phyloP scores from a whole-genome alignment of 2,329 filamentous ascomycete genomes.

The Fusarium mangiferae region DNA sequence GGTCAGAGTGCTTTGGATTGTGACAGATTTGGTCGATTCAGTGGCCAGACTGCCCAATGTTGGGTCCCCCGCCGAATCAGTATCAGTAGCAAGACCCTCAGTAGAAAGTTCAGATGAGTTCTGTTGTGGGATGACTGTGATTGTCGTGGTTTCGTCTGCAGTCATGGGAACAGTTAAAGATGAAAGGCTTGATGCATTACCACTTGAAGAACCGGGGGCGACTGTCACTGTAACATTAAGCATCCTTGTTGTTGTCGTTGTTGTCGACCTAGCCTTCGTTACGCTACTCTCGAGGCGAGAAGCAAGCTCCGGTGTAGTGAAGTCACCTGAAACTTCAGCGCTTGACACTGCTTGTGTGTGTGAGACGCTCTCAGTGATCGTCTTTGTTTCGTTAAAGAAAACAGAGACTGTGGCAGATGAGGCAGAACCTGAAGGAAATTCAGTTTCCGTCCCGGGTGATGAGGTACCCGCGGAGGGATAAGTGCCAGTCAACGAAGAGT shows the following conservation, averaged over 20 bases:
- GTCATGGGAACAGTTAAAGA: not conserved
- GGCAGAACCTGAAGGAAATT: not conserved
- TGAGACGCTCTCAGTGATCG: not conserved
- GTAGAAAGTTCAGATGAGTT: conserved; percentile 8
- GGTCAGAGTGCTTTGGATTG: not conserved
- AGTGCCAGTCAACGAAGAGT: conserved; percentile 1
- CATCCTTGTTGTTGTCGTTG: conserved; percentile 26
- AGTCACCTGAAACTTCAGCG: not conserved
- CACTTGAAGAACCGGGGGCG: not conserved
- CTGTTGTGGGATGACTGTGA: conserved; percentile 4
- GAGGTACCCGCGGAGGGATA: not conserved
- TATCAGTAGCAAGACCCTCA: not conserved
- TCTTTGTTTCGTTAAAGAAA: not conserved
- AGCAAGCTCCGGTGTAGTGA: not conserved
- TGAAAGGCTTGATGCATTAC: not conserved
- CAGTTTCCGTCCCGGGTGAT: not conserved
- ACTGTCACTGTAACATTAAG: conserved; percentile 27
- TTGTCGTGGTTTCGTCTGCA: not conserved
- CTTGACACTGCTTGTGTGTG: not conserved
- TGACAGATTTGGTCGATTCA: not conserved
- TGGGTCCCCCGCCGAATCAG: not conserved
- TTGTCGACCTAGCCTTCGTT: not conserved
- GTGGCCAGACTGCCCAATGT: not conserved
- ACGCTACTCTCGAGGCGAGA: not conserved
- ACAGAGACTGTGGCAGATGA: not conserved